These are phyloP conservation scores for Gnomoniopsis sp. DNA, from an alignment of 2,329 filamentous ascomycete genomes.

Conservation along the genomic window DNA sequence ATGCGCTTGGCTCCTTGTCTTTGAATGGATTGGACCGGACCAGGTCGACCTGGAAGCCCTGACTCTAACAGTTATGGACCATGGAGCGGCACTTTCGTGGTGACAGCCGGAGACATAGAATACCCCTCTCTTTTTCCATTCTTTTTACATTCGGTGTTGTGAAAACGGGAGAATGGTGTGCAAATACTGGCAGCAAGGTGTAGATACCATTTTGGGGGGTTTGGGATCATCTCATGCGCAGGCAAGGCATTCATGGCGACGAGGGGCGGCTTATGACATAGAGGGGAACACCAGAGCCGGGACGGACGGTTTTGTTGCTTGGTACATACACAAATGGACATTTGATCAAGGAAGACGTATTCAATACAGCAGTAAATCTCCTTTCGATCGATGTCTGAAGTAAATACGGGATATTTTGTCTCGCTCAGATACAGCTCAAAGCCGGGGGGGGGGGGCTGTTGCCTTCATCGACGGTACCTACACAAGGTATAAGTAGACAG, in stretches of 20 bases:
- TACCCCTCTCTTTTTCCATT: slow-evolving; percentile 12
- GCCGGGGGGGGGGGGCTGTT: background rate
- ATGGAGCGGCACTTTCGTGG: background rate
- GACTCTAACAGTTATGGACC: background rate
- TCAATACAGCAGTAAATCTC: too few relatives aligned
- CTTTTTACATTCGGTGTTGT: background rate
- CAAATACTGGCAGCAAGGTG: slow-evolving; percentile 6
- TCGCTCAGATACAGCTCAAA: slow-evolving; percentile 15
- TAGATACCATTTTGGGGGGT: slow-evolving; percentile 11
- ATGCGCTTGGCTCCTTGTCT: background rate
- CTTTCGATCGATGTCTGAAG: background rate
- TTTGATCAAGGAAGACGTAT: too few relatives aligned
- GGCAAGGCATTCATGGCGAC: background rate
- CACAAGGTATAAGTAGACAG: too few relatives aligned
- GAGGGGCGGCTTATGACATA: background rate
- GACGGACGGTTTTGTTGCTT: background rate
- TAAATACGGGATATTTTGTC: background rate
- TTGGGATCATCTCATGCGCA: background rate
- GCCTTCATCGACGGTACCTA: slow-evolving; percentile 1
- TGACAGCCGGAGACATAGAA: slow-evolving; percentile 10
- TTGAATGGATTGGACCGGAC: background rate
- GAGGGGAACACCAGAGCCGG: background rate
- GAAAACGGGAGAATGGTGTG: background rate
- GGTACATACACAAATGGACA: background rate
- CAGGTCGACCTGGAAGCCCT: background rate